A percentile compares a stretch with the other conserved stretches of the same genome.
Evolutionary conservation across 805 yeast species (phyloP).

Genomic region (Candida parachauliodes): DNA sequence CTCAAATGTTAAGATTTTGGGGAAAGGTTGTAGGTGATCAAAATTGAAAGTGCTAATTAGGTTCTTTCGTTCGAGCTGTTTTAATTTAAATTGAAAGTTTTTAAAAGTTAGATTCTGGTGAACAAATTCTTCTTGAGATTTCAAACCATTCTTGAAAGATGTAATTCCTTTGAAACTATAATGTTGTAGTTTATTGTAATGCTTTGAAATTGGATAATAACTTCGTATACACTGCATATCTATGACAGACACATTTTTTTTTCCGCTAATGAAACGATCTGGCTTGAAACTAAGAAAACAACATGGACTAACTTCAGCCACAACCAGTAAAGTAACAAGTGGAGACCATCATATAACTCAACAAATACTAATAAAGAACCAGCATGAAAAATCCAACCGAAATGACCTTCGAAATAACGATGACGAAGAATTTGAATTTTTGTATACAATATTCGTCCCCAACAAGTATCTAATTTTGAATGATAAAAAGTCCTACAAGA

Average conservation of each 20-base stretch:
- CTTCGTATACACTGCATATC: not conserved
- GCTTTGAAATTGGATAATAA: not conserved
- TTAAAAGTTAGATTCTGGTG: conserved; percentile 57
- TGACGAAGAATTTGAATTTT: conserved; percentile 29
- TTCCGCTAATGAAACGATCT: not conserved
- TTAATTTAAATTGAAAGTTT: conserved; percentile 47
- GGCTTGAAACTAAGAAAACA: conserved; percentile 1
- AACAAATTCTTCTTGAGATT: conserved; percentile 55
- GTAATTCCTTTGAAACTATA: conserved; percentile 42
- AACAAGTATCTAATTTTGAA: conserved; percentile 27
- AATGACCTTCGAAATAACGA: conserved; percentile 16
- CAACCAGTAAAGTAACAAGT: not conserved
- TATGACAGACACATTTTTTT: not conserved
- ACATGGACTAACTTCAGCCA: not conserved
- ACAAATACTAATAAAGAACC: not conserved
- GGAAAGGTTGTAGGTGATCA: conserved; percentile 47
- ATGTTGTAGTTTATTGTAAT: conserved; percentile 16
- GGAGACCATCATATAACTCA: conserved; percentile 4
- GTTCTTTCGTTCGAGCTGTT: conserved; percentile 32
- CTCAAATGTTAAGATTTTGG: conserved; percentile 76
- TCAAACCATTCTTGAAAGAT: conserved; percentile 44
- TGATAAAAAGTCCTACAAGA: conserved; percentile 22
- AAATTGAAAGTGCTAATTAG: conserved; percentile 43
- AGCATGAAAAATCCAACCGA: conserved; percentile 2
- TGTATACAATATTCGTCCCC: conserved; percentile 33